Percentiles rank a stretch among this genome's conserved stretches.
Conservation (phyloP, 2,329 filamentous ascomycete genomes). For the Rutstroemia sydowiana region DNA sequence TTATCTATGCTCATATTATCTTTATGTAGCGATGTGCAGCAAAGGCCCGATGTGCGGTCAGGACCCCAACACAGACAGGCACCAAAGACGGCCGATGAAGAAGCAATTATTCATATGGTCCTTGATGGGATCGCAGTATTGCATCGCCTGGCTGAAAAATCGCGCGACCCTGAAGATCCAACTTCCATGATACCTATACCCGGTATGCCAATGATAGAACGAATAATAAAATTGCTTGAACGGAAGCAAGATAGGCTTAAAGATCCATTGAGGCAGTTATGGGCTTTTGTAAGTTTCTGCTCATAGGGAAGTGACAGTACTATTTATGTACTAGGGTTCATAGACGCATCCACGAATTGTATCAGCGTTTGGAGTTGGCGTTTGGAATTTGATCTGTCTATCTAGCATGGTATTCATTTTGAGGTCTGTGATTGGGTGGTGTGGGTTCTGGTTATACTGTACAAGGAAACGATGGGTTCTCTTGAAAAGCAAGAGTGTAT, state of each 20-base stretch:
- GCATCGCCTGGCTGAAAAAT: slow-evolving; percentile 62
- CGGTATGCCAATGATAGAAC: slow-evolving; percentile 59
- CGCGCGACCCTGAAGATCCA: slow-evolving; percentile 46
- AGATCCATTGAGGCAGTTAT: slow-evolving; percentile 61
- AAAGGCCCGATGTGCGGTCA: no score
- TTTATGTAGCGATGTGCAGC: slow-evolving; percentile 51
- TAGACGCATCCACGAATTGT: slow-evolving; percentile 27
- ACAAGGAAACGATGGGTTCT: slow-evolving; percentile 20
- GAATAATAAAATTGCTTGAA: slow-evolving; percentile 58
- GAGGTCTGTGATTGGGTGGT: slow-evolving; percentile 15
- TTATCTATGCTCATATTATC: slow-evolving; percentile 69
- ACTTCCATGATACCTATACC: slow-evolving; percentile 47
- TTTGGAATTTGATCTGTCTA: slow-evolving; percentile 18
- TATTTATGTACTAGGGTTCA: slow-evolving; percentile 25
- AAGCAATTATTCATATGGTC: slow-evolving; percentile 44
- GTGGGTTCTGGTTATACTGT: slow-evolving; percentile 16
- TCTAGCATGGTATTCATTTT: slow-evolving; percentile 18
- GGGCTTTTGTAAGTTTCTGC: slow-evolving; percentile 52
- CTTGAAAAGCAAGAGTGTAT: slow-evolving; percentile 14
- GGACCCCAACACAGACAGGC: slow-evolving; percentile 33
- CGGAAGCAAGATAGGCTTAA: slow-evolving; percentile 56
- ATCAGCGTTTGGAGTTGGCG: slow-evolving; percentile 27
- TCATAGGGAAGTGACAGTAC: slow-evolving; percentile 27
- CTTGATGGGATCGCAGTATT: slow-evolving; percentile 61
- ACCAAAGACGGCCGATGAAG: slow-evolving; percentile 29